A percentile compares a stretch with the other conserved stretches of the same genome.
phyloP scores from a whole-genome alignment of 1,284 basidiomycete species.

The Hemileia vastatrix region DNA sequence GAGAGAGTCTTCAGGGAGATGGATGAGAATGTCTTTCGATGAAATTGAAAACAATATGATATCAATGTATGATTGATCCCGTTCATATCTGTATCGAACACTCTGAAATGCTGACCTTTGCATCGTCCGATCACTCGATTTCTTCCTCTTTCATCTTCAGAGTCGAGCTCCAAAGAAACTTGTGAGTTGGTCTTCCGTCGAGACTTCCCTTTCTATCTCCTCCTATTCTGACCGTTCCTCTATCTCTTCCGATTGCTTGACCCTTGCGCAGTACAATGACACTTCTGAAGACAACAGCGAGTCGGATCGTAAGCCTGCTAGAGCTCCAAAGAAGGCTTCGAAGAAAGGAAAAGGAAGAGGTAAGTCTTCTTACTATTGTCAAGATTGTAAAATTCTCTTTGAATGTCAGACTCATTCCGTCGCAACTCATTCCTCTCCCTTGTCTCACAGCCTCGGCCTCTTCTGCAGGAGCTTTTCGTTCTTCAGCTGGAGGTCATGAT shows the following conservation, averaged over 20 bases:
- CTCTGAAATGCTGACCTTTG: too few relatives aligned
- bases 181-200: slow-evolving; percentile 15
- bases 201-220: not conserved
- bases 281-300: slow-evolving; percentile 25
- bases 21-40: too few relatives aligned
- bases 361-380: not conserved
- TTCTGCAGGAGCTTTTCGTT: slow-evolving; percentile 23
- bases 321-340: slow-evolving; percentile 20
- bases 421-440: not conserved
- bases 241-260: not conserved
- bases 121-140: too few relatives aligned
- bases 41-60: too few relatives aligned
- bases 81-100: too few relatives aligned
- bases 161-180: slow-evolving; percentile 24
- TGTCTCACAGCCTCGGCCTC: slow-evolving; percentile 21
- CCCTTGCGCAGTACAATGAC: slow-evolving; percentile 12
- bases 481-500: slow-evolving; percentile 19
- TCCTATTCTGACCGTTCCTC: not conserved
- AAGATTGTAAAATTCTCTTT: not conserved
- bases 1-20: too few relatives aligned
- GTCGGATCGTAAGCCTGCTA: slow-evolving; percentile 25
- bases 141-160: slow-evolving; percentile 1
- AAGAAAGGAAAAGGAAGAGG: not conserved
- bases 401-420: not conserved
- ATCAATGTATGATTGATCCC: too few relatives aligned